Evolutionary conservation across 2,329 filamentous ascomycete genomes (phyloP), one percentile per base, ranked within the genome.

Genomic region (Byssoonygena ceratinophila): DNA sequence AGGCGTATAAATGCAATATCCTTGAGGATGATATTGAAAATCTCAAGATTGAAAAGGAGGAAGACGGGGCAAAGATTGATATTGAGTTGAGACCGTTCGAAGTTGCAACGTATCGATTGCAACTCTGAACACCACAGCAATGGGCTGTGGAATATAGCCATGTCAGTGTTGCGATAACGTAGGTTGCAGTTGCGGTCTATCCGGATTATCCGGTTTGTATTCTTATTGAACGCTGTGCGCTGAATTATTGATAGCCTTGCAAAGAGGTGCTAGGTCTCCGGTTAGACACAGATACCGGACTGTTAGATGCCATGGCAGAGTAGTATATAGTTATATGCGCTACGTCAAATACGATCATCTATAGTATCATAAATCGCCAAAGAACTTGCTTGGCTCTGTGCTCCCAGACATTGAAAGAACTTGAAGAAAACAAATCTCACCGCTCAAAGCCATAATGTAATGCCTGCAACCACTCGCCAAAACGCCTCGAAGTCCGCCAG

Each of bases 11-110:
- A 76, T 83, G 82, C 39, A 97, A 95, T 69, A 67, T 94, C 56
- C 72, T 98, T 29, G 92, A 98, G 67, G 92, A 98, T 67, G 85
- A 94, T 61, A 69, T 82, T 52, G 83, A 87, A 58, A 80, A 82
- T 63, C 61, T 88, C 54, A 66, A 76, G 50, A 56, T 83, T n/a
- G 55, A 62, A 6, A 63, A 69, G 52, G 64, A 63, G 4, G 65
- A 64, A 23, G 61, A 58, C 37, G 61, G 56, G 46, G 60, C 68
- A 12, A 68, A 71, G 59, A 78, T 87, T 54, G 66, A 75, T 43
- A 79, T 92, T 59, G 77, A 79, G 50, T 65, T 95, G 59, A 77
- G 85, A 60, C 80, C 87, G 18, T 95, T 94, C 68, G 89, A 95
- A 74, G 85, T 95, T 54, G 87, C 83, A 18, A 92, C 87, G 1